A percentile compares a stretch with the other conserved stretches of the same genome.
Conservation (phyloP, 148 eudicot species). For the Chenopodium berlandieri region DNA sequence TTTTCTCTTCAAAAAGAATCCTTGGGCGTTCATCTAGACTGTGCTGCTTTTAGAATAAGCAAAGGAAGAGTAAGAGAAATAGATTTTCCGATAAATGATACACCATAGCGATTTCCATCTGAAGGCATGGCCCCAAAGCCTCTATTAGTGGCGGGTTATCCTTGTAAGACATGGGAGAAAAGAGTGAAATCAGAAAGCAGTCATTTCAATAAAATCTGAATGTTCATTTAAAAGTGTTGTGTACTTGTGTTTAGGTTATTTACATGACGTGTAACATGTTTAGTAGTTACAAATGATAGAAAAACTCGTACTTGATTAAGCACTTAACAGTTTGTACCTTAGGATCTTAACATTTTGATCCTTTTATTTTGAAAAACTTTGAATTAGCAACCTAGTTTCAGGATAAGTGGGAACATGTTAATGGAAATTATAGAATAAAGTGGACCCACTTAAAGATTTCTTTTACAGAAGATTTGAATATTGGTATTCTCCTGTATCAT, state of each 20-base stretch:
- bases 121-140: background rate
- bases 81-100: background rate
- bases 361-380: background rate
- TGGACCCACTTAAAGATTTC: background rate
- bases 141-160: background rate
- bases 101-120: background rate
- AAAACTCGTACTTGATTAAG: background rate
- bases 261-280: background rate
- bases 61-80: no score
- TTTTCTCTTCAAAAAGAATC: no score
- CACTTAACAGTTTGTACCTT: background rate
- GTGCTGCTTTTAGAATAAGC: no score
- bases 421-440: background rate
- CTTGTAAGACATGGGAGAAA: background rate
- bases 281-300: background rate
- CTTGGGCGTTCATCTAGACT: no score
- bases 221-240: background rate
- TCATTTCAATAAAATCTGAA: background rate
- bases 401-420: background rate
- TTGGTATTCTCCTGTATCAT: background rate
- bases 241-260: background rate
- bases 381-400: conserved; percentile 5
- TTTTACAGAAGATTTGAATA: background rate
- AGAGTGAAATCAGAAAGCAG: background rate
- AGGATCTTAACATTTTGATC: background rate